These are phyloP conservation scores for Persicaria tinctoria DNA, from an alignment of 148 eudicot species.

Conservation along the genomic window DNA sequence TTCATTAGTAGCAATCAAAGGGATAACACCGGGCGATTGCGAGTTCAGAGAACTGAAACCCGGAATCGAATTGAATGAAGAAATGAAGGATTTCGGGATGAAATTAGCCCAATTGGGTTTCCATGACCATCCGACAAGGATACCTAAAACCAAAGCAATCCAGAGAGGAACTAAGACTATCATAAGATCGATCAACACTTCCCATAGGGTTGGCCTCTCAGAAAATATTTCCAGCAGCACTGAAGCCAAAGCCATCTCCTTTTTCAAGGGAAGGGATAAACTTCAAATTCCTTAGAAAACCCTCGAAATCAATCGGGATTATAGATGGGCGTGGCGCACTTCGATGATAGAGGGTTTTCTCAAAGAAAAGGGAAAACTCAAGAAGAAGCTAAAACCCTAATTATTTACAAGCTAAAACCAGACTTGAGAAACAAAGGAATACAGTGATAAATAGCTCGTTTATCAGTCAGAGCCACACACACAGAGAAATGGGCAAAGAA, in stretches of 20 bases:
- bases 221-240: conserved; percentile 34
- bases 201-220: conserved; percentile 39
- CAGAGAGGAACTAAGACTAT: conserved; percentile 54
- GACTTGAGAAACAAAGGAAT: not conserved
- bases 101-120: conserved; percentile 59
- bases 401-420: not conserved
- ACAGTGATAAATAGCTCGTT: not conserved
- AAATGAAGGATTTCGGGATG: not conserved
- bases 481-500: not conserved
- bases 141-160: conserved; percentile 68
- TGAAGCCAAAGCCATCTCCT: conserved; percentile 42
- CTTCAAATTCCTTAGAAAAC: not conserved
- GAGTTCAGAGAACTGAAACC: not conserved
- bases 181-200: conserved; percentile 35
- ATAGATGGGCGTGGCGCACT: not conserved
- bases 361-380: not conserved
- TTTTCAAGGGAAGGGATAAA: not conserved
- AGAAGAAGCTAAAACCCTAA: not conserved
- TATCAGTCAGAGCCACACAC: not conserved
- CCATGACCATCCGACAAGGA: conserved; percentile 89
- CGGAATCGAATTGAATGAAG: not conserved
- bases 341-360: not conserved
- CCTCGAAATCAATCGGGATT: not conserved
- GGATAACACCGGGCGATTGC: not conserved
- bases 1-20: conserved; percentile 21